Percentiles rank a stretch among this genome's conserved stretches.
Conservation (phyloP, 106 monocot genomes). For the Dioscorea dumetorum region DNA sequence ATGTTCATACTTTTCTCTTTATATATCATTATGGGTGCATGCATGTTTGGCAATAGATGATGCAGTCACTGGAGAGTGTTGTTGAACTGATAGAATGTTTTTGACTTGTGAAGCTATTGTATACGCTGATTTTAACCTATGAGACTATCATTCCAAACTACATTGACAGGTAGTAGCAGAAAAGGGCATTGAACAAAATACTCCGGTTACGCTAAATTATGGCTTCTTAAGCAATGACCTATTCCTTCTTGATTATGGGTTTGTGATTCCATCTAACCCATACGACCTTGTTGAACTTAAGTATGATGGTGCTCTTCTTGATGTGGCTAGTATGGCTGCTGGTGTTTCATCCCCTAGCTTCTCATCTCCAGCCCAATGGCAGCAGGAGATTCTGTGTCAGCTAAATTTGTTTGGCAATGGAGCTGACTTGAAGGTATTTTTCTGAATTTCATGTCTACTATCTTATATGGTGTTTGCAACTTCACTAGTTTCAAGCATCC, state of each 20-base stretch:
- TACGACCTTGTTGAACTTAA: constrained; percentile 70
- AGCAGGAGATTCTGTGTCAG: constrained; percentile 64
- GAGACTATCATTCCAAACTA: no score
- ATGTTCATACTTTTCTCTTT: no score
- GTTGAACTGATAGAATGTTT: no score
- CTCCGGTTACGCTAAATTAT: constrained; percentile 72
- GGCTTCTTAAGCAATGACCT: constrained; percentile 84
- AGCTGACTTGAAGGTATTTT: constrained; percentile 61
- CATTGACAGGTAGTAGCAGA: constrained; percentile 66
- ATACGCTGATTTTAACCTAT: no score
- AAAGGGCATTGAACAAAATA: constrained; percentile 41
- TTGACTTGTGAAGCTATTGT: no score
- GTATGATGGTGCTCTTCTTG: constrained; percentile 82
- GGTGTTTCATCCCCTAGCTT: constrained; percentile 69
- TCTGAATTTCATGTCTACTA: background rate
- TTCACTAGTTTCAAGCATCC: no score
- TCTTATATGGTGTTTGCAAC: no score
- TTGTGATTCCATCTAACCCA: constrained; percentile 76
- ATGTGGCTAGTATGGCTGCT: constrained; percentile 78
- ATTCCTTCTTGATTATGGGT: constrained; percentile 96
- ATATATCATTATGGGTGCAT: no score
- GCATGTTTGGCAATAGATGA: no score
- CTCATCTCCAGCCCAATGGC: constrained; percentile 81
- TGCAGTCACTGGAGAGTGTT: no score
- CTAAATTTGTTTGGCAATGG: constrained; percentile 67